phyloP scores from a whole-genome alignment of 2,329 filamentous ascomycete species.

The Fusarium citri region DNA sequence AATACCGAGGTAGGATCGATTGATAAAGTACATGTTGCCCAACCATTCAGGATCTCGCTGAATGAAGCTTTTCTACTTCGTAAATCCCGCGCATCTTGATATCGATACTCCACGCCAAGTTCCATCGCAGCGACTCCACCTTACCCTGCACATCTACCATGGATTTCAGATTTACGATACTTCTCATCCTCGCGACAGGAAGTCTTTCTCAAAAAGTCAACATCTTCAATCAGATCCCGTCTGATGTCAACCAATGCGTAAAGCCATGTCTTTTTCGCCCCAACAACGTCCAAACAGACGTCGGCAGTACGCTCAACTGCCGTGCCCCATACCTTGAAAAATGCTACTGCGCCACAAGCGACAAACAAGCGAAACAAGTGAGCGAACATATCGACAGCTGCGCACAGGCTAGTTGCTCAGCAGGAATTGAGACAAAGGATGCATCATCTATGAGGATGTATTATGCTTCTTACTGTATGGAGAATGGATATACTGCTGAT shows the following conservation, averaged over 20 bases:
- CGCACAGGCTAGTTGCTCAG: conserved; percentile 4
- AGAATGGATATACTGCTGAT: neutral
- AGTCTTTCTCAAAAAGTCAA: neutral
- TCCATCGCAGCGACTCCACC: neutral
- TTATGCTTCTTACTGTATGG: conserved; percentile 13
- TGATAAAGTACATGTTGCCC: neutral
- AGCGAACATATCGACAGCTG: conserved; percentile 8
- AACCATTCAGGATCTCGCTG: neutral
- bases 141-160: neutral
- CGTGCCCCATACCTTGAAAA: neutral
- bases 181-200: neutral
- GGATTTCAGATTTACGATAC: accelerated
- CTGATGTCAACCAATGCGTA: neutral
- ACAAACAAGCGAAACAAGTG: neutral
- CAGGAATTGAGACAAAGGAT: neutral
- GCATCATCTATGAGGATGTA: neutral
- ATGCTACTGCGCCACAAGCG: neutral
- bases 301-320: neutral
- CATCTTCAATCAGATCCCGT: neutral
- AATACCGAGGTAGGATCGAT: neutral
- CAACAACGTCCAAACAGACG: neutral
- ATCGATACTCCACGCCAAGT: no score
- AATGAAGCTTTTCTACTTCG: neutral
- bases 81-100: neutral
- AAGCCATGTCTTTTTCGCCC: conserved; percentile 9